Evolutionary conservation across 1,139 yeast genomes (phyloP).

Genomic region (Blastobotrys proliferans): DNA sequence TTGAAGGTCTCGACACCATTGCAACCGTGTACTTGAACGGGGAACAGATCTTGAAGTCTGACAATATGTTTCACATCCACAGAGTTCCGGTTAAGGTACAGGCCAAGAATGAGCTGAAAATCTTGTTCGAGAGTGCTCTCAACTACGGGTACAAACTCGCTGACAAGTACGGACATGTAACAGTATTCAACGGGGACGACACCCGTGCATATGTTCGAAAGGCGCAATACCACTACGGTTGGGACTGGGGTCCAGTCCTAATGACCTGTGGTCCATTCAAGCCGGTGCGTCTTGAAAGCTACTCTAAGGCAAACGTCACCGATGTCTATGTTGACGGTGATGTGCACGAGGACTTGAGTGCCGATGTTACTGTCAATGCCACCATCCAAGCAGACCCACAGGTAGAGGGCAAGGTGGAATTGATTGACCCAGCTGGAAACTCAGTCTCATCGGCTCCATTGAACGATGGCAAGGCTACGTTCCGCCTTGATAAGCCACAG

Average conservation of each 20-base stretch:
- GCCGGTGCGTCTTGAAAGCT: constrained; percentile 38
- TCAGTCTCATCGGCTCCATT: constrained; percentile 3
- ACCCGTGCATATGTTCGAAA: constrained; percentile 45
- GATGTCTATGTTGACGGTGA: constrained; percentile 25
- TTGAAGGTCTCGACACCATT: constrained; percentile 47
- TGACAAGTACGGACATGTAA: constrained; percentile 24
- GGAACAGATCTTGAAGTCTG: constrained; percentile 32
- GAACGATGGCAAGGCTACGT: constrained; percentile 5
- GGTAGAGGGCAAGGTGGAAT: constrained; percentile 17
- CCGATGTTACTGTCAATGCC: constrained; percentile 20
- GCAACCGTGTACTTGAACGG: constrained; percentile 41
- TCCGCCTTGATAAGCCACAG: constrained; percentile 26
- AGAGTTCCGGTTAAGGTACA: constrained; percentile 23
- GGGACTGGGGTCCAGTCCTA: constrained; percentile 57
- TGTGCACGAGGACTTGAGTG: constrained; percentile 25
- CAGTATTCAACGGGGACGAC: constrained; percentile 40
- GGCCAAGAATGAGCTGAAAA: constrained; percentile 27
- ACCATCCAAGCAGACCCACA: constrained; percentile 8
- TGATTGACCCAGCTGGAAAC: constrained; percentile 18
- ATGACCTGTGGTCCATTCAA: constrained; percentile 47
- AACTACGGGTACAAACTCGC: constrained; percentile 29
- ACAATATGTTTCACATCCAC: constrained; percentile 40
- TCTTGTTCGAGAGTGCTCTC: constrained; percentile 33
- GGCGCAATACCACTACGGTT: constrained; percentile 54
- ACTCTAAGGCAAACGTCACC: constrained; percentile 22